Evolutionary conservation across 179 eudicot genomes (phyloP), one percentile per base, ranked within the genome.

Genomic region (Spergularia azorica): DNA sequence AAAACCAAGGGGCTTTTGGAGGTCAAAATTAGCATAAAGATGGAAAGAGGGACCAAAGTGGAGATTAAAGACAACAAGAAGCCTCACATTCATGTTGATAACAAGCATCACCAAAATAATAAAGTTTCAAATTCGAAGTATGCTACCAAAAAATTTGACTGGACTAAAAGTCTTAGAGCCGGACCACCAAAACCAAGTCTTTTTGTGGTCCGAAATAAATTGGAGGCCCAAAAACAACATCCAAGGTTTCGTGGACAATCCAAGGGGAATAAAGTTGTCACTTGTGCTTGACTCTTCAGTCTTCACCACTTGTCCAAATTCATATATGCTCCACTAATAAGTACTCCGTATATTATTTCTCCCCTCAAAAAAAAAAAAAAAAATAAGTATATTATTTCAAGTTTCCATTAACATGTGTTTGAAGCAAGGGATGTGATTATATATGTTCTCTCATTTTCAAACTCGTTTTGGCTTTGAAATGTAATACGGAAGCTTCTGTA

Each of bases 21-120:
- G 75, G 82, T 90, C 48, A 86, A 82, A 65, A 91, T 93, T 36
- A 77, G 76, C 80, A 88, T 93, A 3, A 86, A 78, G 55, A 82
- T 88, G 90, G 88, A 89, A 32, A 93, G 93, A 71, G 90, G 73
- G 9, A 82, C 89, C 36, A 89, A 80, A 52, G 79, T 93, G 16
- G 83, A 90, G 78, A 83, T 92, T 7, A 84, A 85, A 63, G 94
- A 92, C 78, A 84, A 48, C 5, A 90, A 81, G 66, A 77, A 63
- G 78, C 56, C 21, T 76, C 67, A n/a, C 20, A n/a, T 58, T 21
- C 68, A 21, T 17, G 43, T 77, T 17, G 11, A 18, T 50, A 41
- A 18, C 38, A 41, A 67, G 52, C 41, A 67, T 15, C 14, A 60
- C 32, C 15, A 43, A 4, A 1, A 60, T 32, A 20, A 43, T 17